These are phyloP conservation scores for Xylariaceae sp. DNA, from an alignment of 2,329 filamentous ascomycete genomes.

Conservation along the genomic window DNA sequence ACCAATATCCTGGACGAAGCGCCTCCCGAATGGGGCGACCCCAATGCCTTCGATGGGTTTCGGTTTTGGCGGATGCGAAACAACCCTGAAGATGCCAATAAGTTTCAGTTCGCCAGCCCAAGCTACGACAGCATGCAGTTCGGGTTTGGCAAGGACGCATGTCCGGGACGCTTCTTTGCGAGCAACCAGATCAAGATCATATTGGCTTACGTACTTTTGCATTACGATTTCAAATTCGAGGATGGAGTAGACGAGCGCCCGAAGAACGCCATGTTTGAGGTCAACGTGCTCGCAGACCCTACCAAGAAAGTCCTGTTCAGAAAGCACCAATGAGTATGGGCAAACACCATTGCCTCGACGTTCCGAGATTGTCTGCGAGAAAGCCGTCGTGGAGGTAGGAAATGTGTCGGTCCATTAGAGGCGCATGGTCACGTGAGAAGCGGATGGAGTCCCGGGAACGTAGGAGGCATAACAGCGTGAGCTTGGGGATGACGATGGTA, in stretches of 20 bases:
- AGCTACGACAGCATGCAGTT: slow-evolving; percentile 30
- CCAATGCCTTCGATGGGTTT: slow-evolving; percentile 22
- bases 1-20: slow-evolving; percentile 24
- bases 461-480: too few relatives aligned
- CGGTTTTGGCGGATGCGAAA: slow-evolving; percentile 24
- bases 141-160: slow-evolving; percentile 35
- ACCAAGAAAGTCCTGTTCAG: slow-evolving; percentile 22
- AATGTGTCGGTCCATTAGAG: too few relatives aligned
- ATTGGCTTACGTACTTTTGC: slow-evolving; percentile 20
- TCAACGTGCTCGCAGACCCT: slow-evolving; percentile 25
- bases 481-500: too few relatives aligned
- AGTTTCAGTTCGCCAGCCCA: slow-evolving; percentile 30
- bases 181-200: slow-evolving; percentile 34
- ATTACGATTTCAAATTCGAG: slow-evolving; percentile 23
- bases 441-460: too few relatives aligned
- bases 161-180: slow-evolving; percentile 37
- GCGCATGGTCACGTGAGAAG: too few relatives aligned
- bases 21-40: slow-evolving; percentile 18
- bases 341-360: too few relatives aligned
- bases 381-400: too few relatives aligned
- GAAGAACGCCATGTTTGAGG: slow-evolving; percentile 24
- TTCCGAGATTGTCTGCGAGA: too few relatives aligned
- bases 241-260: slow-evolving; percentile 17
- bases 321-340: slow-evolving; percentile 12
- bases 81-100: slow-evolving; percentile 18